Evolutionary conservation across 805 yeast species (phyloP).

Genomic region (Teunomyces gatunensis): DNA sequence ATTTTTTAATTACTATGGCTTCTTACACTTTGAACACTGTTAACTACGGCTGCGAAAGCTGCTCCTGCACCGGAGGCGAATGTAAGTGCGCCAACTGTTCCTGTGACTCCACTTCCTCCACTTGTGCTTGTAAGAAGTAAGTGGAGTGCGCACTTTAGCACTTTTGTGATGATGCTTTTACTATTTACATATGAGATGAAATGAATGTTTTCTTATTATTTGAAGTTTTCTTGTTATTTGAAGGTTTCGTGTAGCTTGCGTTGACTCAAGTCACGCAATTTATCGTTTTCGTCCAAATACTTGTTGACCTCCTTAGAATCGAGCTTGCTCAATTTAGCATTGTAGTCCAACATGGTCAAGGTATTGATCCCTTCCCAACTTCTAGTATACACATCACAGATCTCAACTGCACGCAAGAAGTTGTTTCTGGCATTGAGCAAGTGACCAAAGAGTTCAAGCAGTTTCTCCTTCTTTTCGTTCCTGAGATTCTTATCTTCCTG

Average conservation of each 20-base stretch:
- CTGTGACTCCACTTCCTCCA: neutral
- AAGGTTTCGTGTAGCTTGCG: no score
- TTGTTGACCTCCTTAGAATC: conserved; percentile 18
- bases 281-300: conserved; percentile 21
- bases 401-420: conserved; percentile 71
- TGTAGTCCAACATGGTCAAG: conserved; percentile 14
- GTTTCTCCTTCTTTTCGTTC: conserved; percentile 28
- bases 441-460: conserved; percentile 21
- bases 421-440: conserved; percentile 40
- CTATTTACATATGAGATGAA: neutral
- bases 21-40: conserved; percentile 6
- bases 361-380: conserved; percentile 72
- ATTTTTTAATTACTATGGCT: neutral
- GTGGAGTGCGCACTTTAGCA: neutral
- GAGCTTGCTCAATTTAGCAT: conserved; percentile 16
- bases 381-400: conserved; percentile 63
- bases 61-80: conserved; percentile 7
- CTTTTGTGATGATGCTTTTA: neutral
- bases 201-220: neutral
- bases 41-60: conserved; percentile 7
- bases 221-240: neutral
- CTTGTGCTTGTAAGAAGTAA: conserved; percentile 2
- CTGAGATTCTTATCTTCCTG: conserved; percentile 13
- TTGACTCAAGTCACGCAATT: conserved; percentile 18
- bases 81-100: conserved; percentile 3